Percentiles rank a stretch among this genome's conserved stretches.
phyloP scores from a whole-genome alignment of 2,329 filamentous ascomycete genomes.

The Stenocarpella maydis region DNA sequence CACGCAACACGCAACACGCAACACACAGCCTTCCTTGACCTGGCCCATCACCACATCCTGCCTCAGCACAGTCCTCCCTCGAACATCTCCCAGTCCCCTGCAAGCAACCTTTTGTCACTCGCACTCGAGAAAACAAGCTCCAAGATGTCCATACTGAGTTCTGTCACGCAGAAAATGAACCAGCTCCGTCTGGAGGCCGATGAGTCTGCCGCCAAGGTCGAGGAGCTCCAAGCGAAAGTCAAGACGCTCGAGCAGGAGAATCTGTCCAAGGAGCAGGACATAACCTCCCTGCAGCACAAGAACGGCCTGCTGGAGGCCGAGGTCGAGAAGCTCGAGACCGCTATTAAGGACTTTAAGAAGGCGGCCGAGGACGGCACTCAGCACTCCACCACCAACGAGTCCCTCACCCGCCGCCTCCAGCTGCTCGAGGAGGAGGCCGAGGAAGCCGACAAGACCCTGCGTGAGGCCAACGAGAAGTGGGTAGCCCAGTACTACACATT shows the following conservation, averaged over 20 bases:
- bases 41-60: not conserved
- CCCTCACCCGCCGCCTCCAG: constrained; percentile 89
- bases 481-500: constrained; percentile 47
- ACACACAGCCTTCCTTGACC: not conserved
- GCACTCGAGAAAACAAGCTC: constrained; percentile 10
- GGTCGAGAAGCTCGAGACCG: constrained; percentile 89
- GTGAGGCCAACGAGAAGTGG: constrained; percentile 99
- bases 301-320: constrained; percentile 89
- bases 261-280: constrained; percentile 96
- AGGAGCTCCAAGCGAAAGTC: constrained; percentile 87
- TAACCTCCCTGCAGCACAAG: constrained; percentile 95
- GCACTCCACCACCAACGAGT: constrained; percentile 90
- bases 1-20: not conserved
- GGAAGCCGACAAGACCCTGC: constrained; percentile 92
- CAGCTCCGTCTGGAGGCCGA: constrained; percentile 94
- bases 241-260: constrained; percentile 95
- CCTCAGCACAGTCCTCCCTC: not conserved
- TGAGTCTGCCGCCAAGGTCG: constrained; percentile 79
- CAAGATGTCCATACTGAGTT: constrained; percentile 40
- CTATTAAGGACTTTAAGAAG: constrained; percentile 88
- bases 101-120: not conserved
- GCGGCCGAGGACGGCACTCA: constrained; percentile 81
- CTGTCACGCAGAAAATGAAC: constrained; percentile 81
- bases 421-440: constrained; percentile 98
- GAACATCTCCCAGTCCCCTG: not conserved